Conservation (phyloP, 768 basidiomycete species). For the Termitomyces sp. region DNA sequence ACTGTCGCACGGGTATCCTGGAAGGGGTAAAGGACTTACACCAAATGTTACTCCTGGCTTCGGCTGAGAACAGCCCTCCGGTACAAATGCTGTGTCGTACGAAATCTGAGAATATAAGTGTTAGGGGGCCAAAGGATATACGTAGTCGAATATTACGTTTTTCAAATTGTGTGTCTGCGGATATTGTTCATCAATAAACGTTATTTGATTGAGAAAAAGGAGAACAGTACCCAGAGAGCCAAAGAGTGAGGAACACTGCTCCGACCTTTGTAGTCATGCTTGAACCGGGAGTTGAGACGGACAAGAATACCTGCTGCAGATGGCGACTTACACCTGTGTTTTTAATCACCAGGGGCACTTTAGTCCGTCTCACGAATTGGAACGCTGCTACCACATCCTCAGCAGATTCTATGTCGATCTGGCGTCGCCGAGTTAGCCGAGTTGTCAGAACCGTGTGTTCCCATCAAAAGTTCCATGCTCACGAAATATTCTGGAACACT, state of each 20-base stretch:
- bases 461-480: slow-evolving; percentile 5
- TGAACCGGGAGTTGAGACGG: not conserved
- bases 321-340: slow-evolving; percentile 42
- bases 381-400: slow-evolving; percentile 40
- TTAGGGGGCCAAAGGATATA: not conserved
- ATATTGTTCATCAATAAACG: not conserved
- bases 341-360: slow-evolving; percentile 40
- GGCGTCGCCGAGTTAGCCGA: not conserved
- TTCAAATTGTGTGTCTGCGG: slow-evolving; percentile 36
- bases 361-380: slow-evolving; percentile 31
- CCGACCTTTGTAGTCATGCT: slow-evolving; percentile 47
- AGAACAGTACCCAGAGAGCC: slow-evolving; percentile 34
- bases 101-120: slow-evolving; percentile 21
- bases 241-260: slow-evolving; percentile 39
- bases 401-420: slow-evolving; percentile 28
- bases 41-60: slow-evolving; percentile 29
- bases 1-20: not conserved
- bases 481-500: slow-evolving; percentile 35
- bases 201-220: not conserved
- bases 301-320: not conserved
- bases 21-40: slow-evolving; percentile 17
- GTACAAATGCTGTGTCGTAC: slow-evolving; percentile 26
- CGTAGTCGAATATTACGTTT: slow-evolving; percentile 17
- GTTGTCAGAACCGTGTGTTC: not conserved
- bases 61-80: slow-evolving; percentile 26